Conservation (phyloP, 2,329 filamentous ascomycete species). For the Chaetomiaceae sp. region DNA sequence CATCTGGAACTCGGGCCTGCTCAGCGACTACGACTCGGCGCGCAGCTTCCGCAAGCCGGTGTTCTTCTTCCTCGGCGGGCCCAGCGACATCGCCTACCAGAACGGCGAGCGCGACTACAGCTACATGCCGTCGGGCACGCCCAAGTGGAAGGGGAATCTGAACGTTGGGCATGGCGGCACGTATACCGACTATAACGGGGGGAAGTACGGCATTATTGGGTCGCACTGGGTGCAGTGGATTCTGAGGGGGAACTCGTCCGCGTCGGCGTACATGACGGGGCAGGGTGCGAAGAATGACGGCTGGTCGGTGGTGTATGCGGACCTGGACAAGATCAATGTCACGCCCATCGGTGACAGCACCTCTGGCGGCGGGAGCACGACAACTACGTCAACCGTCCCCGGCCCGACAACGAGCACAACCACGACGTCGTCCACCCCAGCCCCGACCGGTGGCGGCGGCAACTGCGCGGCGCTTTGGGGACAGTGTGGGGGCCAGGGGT, state of each 20-base stretch:
- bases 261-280: conserved; percentile 15
- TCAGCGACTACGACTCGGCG: conserved; percentile 9
- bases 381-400: too few relatives aligned
- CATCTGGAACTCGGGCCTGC: conserved; percentile 11
- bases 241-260: conserved; percentile 18
- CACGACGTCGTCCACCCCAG: too few relatives aligned
- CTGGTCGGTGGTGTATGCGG: conserved; percentile 16
- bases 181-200: conserved; percentile 14
- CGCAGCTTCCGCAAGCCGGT: conserved; percentile 17
- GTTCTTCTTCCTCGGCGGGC: conserved; percentile 21
- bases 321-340: conserved; percentile 13
- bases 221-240: conserved; percentile 17
- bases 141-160: conserved; percentile 23
- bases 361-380: too few relatives aligned
- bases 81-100: conserved; percentile 17
- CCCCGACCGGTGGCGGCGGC: background rate
- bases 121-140: conserved; percentile 11
- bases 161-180: conserved; percentile 19
- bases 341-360: conserved; percentile 4
- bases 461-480: background rate
- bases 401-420: too few relatives aligned
- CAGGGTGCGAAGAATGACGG: conserved; percentile 14
- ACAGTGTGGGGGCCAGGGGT: background rate
- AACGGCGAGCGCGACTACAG: conserved; percentile 23
- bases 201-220: conserved; percentile 21